These are phyloP conservation scores for Fusarium kyushuense DNA, from an alignment of 2,329 filamentous ascomycete genomes.

Conservation along the genomic window DNA sequence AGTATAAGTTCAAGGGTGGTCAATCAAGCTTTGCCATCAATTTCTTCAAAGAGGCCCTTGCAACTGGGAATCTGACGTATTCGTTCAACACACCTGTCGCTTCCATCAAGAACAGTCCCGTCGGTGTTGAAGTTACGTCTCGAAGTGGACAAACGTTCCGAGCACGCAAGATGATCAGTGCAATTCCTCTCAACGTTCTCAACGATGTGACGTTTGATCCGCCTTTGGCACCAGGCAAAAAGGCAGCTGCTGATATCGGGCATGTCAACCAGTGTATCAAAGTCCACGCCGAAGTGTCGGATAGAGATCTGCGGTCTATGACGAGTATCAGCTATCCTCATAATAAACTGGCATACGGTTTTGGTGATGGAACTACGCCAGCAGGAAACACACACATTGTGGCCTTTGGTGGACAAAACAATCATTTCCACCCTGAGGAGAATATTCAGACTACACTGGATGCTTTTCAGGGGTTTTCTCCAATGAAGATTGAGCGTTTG, in stretches of 20 bases:
- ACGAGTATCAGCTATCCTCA: conserved; percentile 58
- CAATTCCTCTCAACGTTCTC: conserved; percentile 60
- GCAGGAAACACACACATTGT: conserved; percentile 62
- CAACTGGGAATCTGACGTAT: conserved; percentile 56
- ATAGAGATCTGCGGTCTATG: conserved; percentile 58
- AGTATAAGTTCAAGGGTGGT: conserved; percentile 58
- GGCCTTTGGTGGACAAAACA: conserved; percentile 57
- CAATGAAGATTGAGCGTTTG: conserved; percentile 48
- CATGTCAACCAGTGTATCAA: conserved; percentile 62
- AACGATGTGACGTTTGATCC: conserved; percentile 57
- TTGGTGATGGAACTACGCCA: conserved; percentile 60
- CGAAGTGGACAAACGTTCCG: conserved; percentile 49
- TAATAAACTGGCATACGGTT: conserved; percentile 57
- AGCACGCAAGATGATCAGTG: conserved; percentile 54
- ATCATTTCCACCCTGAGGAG: conserved; percentile 60
- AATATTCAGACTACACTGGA: conserved; percentile 51
- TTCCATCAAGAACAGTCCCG: conserved; percentile 47
- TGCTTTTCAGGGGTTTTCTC: conserved; percentile 52
- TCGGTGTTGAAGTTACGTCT: conserved; percentile 52
- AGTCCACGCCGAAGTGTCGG: conserved; percentile 59
- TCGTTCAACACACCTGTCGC: conserved; percentile 56
- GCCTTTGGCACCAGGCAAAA: conserved; percentile 52
- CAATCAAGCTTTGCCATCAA: conserved; percentile 60
- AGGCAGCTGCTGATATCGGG: conserved; percentile 53
- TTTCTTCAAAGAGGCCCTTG: conserved; percentile 59